Evolutionary conservation across 2,329 filamentous ascomycete species (phyloP).

Genomic region (Fusarium longipes): DNA sequence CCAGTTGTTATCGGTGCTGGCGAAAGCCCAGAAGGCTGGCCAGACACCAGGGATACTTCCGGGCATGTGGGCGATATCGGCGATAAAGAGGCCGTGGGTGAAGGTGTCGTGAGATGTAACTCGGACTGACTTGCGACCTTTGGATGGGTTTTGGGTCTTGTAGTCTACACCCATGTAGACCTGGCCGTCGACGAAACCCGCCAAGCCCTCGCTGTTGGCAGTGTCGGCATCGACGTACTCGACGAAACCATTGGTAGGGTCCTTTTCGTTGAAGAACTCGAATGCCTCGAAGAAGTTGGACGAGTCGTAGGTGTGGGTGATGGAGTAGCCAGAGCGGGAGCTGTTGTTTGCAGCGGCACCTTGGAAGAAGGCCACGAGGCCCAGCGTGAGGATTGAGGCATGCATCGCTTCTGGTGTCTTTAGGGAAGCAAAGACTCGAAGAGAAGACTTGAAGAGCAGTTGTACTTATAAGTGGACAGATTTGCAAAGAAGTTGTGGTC

Average conservation of each 20-base stretch:
- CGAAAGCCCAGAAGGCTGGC: conserved; percentile 79
- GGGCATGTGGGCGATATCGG: conserved; percentile 83
- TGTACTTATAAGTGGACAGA: not conserved
- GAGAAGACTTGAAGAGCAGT: not conserved
- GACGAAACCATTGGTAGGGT: conserved; percentile 82
- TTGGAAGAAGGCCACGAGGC: conserved; percentile 48
- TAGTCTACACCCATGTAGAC: conserved; percentile 79
- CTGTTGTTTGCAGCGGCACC: conserved; percentile 39
- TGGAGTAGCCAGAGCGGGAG: conserved; percentile 53
- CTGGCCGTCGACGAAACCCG: conserved; percentile 64
- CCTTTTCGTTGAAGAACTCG: conserved; percentile 65
- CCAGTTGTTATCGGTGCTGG: conserved; percentile 68
- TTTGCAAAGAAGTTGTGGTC: not conserved
- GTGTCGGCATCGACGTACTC: conserved; percentile 70
- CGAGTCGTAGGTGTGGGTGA: conserved; percentile 61
- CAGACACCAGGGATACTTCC: conserved; percentile 76
- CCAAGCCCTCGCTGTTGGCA: conserved; percentile 68
- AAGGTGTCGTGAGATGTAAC: conserved; percentile 74
- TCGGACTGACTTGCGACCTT: conserved; percentile 77
- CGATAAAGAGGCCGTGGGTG: conserved; percentile 75
- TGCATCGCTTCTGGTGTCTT: conserved; percentile 40
- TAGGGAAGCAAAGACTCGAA: conserved; percentile 5
- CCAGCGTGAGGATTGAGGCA: conserved; percentile 42
- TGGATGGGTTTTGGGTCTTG: conserved; percentile 63
- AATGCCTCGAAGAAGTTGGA: conserved; percentile 68